phyloP scores from a whole-genome alignment of 805 yeast species.

The Kodamaea kakaduensis region DNA sequence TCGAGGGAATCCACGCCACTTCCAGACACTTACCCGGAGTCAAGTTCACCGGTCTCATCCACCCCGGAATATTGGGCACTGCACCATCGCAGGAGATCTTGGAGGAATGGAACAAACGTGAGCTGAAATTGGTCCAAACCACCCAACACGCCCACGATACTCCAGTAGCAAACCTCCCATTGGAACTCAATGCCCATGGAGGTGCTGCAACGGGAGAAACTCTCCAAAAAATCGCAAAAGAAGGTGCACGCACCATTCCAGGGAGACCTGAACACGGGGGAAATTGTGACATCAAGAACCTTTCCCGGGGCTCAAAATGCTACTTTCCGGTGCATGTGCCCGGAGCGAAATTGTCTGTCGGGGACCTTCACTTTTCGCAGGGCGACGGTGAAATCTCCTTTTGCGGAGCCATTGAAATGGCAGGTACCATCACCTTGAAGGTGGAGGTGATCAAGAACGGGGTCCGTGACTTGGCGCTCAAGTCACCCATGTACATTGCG shows the following conservation, averaged over 20 bases:
- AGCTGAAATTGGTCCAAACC: constrained; percentile 31
- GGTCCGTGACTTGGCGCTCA: constrained; percentile 36
- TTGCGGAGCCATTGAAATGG: constrained; percentile 54
- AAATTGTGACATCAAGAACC: constrained; percentile 49
- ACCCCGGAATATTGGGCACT: constrained; percentile 50
- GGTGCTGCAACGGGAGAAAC: constrained; percentile 34
- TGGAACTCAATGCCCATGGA: constrained; percentile 32
- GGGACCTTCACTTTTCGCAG: constrained; percentile 50
- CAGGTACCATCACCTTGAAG: constrained; percentile 44
- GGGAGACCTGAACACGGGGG: constrained; percentile 54
- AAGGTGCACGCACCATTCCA: constrained; percentile 53
- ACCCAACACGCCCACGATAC: constrained; percentile 27
- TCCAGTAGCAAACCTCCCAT: constrained; percentile 43
- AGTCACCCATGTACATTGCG: constrained; percentile 45
- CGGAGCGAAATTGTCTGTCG: constrained; percentile 47
- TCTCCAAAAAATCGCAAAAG: constrained; percentile 27
- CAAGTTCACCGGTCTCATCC: constrained; percentile 46
- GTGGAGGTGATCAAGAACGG: constrained; percentile 41
- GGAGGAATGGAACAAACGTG: constrained; percentile 44
- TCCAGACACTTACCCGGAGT: constrained; percentile 50
- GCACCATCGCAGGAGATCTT: constrained; percentile 45
- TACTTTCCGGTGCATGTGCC: constrained; percentile 45
- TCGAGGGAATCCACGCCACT: constrained; percentile 48
- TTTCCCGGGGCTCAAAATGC: constrained; percentile 47
- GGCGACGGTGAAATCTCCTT: constrained; percentile 54